Conservation (phyloP, 2,329 filamentous ascomycete species). For the Aspergillus udagawae region DNA sequence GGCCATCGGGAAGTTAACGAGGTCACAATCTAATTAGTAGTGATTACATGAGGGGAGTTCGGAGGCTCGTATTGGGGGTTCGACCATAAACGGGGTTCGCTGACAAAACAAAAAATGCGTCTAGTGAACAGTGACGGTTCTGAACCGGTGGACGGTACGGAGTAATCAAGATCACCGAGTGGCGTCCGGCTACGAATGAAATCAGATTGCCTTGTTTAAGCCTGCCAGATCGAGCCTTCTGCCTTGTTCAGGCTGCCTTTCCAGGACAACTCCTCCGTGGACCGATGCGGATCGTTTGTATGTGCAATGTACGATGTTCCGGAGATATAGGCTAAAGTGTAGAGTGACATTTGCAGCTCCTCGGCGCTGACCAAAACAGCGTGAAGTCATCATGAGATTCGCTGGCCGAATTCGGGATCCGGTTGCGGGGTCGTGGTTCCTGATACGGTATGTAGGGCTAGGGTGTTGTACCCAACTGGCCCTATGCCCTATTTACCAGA, state of each 20-base stretch:
- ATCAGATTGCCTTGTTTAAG: not conserved
- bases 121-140: not conserved
- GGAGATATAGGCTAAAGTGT: not conserved
- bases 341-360: not conserved
- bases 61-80: slow-evolving; percentile 3
- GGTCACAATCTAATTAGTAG: not conserved
- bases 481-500: slow-evolving; percentile 28
- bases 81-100: slow-evolving; percentile 19
- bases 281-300: not conserved
- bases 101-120: slow-evolving; percentile 24
- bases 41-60: slow-evolving; percentile 8
- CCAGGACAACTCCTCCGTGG: not conserved
- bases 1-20: slow-evolving; percentile 18
- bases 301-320: not conserved
- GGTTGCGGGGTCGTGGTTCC: slow-evolving; percentile 2
- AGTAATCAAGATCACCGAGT: not conserved
- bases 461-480: slow-evolving; percentile 1
- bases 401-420: not conserved
- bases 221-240: too few species aligned
- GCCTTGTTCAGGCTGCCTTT: not conserved
- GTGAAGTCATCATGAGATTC: not conserved
- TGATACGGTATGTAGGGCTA: slow-evolving; percentile 16
- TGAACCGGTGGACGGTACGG: not conserved
- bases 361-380: not conserved
- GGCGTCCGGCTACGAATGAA: not conserved